These are phyloP conservation scores for Botryotinia globosa DNA, from an alignment of 2,329 filamentous ascomycete genomes.

Conservation along the genomic window DNA sequence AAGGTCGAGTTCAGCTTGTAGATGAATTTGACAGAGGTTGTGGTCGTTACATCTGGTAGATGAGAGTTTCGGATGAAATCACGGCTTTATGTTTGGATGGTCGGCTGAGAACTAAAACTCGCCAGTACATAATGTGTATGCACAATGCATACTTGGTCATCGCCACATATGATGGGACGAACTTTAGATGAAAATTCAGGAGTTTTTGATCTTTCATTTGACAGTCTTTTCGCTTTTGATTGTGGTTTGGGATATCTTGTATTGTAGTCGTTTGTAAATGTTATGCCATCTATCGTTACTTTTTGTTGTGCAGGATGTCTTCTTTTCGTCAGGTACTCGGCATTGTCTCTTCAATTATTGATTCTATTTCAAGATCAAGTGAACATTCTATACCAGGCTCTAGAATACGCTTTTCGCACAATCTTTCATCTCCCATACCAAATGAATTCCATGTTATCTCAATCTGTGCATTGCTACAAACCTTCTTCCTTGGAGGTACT, in stretches of 20 bases:
- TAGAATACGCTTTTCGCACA: neutral
- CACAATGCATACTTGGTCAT: neutral
- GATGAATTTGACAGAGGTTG: conserved; percentile 1
- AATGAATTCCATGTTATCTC: rapidly evolving
- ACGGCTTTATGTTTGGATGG: neutral
- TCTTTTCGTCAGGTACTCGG: neutral
- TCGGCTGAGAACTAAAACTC: neutral
- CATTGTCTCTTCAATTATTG: rapidly evolving
- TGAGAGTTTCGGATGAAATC: neutral
- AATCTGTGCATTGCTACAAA: neutral
- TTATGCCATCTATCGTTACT: neutral
- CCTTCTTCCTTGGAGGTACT: too few relatives aligned
- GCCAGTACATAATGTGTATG: neutral
- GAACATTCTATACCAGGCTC: neutral
- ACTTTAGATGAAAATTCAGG: neutral
- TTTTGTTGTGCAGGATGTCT: neutral
- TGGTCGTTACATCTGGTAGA: neutral
- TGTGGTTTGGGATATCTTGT: neutral
- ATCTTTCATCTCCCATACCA: neutral
- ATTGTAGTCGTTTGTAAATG: neutral
- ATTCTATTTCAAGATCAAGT: neutral
- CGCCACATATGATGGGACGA: neutral
- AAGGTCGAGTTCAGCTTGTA: conserved; percentile 54
- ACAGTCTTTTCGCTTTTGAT: neutral
- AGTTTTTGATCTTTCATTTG: neutral